Evolutionary conservation across 345 rosid species (phyloP).

Genomic region (Orychophragmus violaceus): DNA sequence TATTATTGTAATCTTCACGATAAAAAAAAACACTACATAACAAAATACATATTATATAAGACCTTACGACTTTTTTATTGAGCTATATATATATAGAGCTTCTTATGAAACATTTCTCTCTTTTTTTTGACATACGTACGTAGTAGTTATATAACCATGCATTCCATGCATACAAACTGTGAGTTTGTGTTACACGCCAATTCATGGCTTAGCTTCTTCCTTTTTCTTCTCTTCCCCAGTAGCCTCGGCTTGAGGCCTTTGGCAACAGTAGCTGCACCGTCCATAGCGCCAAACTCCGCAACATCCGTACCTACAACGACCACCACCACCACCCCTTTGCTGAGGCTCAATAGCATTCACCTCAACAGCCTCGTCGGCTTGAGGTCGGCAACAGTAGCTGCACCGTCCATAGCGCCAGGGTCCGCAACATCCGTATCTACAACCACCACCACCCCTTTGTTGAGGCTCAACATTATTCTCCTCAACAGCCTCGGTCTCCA

Average conservation of each 20-base stretch:
- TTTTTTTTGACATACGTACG: slow-evolving; percentile 12
- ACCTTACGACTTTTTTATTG: slow-evolving; percentile 8
- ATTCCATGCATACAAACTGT: slow-evolving; percentile 26
- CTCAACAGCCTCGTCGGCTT: background rate
- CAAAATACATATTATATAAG: background rate
- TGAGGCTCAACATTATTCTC: too few relatives aligned
- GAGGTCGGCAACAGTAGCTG: background rate
- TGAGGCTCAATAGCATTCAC: background rate
- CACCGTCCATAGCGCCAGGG: too few relatives aligned
- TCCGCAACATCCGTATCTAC: too few relatives aligned
- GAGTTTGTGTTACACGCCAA: slow-evolving; percentile 11
- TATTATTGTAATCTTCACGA: background rate
- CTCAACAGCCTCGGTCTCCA: too few relatives aligned
- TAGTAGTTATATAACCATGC: slow-evolving; percentile 10
- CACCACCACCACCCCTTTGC: too few relatives aligned
- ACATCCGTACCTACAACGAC: slow-evolving; percentile 18
- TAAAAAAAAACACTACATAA: background rate
- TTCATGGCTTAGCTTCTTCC: slow-evolving; percentile 25
- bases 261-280: slow-evolving; percentile 2
- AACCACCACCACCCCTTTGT: too few relatives aligned
- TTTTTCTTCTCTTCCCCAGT: background rate
- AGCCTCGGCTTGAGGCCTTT: background rate
- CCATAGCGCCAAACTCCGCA: slow-evolving; percentile 5
- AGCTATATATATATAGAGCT: background rate
- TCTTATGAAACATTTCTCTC: background rate